Base-by-base conservation (phyloP, 2,329 filamentous ascomycete genomes). In the Colletotrichum limetticola region DNA sequence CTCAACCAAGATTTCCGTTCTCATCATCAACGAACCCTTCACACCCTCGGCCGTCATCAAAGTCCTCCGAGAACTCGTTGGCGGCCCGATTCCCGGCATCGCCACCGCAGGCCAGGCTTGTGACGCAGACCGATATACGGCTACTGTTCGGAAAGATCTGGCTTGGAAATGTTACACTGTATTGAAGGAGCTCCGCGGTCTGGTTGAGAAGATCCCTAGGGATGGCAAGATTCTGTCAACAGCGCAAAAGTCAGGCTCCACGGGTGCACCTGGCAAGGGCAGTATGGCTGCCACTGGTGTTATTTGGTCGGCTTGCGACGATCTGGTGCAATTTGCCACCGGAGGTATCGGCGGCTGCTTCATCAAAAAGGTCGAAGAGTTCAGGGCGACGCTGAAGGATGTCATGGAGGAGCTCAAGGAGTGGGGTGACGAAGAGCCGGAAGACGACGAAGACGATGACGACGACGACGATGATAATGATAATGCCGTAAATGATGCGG, bases 1-100 rank as follows among this genome's bases (percentile, higher is more conserved):
- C 79, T 90, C 92, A 1, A 98, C 95, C 6, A 98, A 97, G 75
- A 87, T 98, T 30, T 96, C 94, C 0, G 91, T 98, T 1, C 89
- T 98, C 14, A 90, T 97, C 1, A 93, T 97, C 78, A 98, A 94
- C 78, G 89, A 94, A 22, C 95, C 96, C 0, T 97, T 97, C 76
- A 97, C 95, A 0, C 91, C 94, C 0, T 91, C 92, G 1, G 95
- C 94, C 5, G 87, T 97, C 42, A 84, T 83, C 11, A 91, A 88
- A 28, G 91, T 97, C 16, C 84, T 98, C 5, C 87, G 90, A 42
- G 91, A 95, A 71, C 87, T 97, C n/a, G 88, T 92, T 26, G 87
- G 90, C 14, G 91, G 91, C 0, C 91, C 94, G n/a, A 86, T 97
- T 0, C 93, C 94, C 0, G 93, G 91, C 3, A 86, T 97, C 28